Base-by-base conservation (phyloP, 2,329 filamentous ascomycete genomes). In the Nothophoma quercina region DNA sequence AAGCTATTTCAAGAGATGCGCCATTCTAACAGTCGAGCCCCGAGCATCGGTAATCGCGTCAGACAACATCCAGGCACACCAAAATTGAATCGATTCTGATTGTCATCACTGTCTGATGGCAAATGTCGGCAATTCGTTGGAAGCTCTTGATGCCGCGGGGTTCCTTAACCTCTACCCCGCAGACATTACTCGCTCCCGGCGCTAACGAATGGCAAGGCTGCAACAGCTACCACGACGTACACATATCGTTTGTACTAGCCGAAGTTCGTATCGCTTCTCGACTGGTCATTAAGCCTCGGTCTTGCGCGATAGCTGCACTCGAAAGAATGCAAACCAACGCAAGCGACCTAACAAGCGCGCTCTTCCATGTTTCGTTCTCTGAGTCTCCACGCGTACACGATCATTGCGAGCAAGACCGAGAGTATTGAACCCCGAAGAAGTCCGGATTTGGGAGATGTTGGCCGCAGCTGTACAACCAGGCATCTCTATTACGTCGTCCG, bases 41-140 rank as follows among this genome's bases (percentile, higher is more conserved):
- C 16, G 5, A 18, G 8, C 13, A 15, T 18, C n/a, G 25, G 10
- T 25, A 19, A 44, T 26, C 26, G 35, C 10, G 19, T 19, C 6
- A 30, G n/a, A 16, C 16, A 9, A 9, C 22, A 6, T 26, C 15
- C 19, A 23, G 28, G 21, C 40, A 44, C 9, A n/a, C 15, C 13
- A n/a, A 34, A 8, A 23, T 33, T 22, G 57, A 66, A 47, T 62
- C 58, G 50, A 42, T 21, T n/a, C 47, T 34, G 44, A 46, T 34
- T 60, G 43, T 59, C 61, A 55, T 56, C 4, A 26, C 15, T 35
- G 40, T 19, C 41, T 26, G 4, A 53, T 61, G 64, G 62, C 56
- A 61, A 64, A 62, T 51, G 43, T 62, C 63, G 63, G 62, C 53
- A 62, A 58, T 51, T 64, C 41, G 21, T 26, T 9, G 19, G 21